These are phyloP conservation scores for Colletotrichum euphorbiae DNA, from an alignment of 2,329 filamentous ascomycete species.

Conservation along the genomic window DNA sequence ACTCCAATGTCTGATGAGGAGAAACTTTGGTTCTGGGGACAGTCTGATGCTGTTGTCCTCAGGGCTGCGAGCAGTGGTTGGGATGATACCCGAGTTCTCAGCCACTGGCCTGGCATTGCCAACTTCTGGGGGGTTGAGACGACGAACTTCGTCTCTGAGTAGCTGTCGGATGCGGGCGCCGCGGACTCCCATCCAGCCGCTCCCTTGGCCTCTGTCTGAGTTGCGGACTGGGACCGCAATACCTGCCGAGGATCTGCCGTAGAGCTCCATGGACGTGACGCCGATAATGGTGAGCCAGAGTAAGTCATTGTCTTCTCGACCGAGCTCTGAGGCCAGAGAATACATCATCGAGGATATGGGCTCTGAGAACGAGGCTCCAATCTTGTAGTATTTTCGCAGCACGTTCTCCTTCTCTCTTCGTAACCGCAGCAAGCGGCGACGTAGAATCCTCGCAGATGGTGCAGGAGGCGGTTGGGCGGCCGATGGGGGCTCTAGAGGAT, in stretches of 20 bases:
- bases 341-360: constrained; percentile 96
- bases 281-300: constrained; percentile 96
- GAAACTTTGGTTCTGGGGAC: constrained; percentile 92
- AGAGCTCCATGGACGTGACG: constrained; percentile 92
- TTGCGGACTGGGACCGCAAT: constrained; percentile 71
- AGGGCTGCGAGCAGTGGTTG: constrained; percentile 86
- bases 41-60: constrained; percentile 93
- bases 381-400: constrained; percentile 84
- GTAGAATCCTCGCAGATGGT: constrained; percentile 77
- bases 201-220: constrained; percentile 66
- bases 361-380: constrained; percentile 92
- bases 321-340: constrained; percentile 92
- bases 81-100: constrained; percentile 84
- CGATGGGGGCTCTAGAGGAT: constrained; percentile 65
- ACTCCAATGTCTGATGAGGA: constrained; percentile 95
- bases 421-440: constrained; percentile 79
- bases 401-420: constrained; percentile 81
- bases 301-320: constrained; percentile 95
- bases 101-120: constrained; percentile 70
- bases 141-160: constrained; percentile 91
- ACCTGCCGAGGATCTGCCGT: constrained; percentile 85
- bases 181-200: constrained; percentile 84
- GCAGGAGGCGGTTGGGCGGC: constrained; percentile 69
- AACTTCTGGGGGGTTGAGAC: constrained; percentile 84
- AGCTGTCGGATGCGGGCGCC: constrained; percentile 87